Conservation (phyloP, 768 basidiomycete genomes). For the Chlorophyllum brunneum region DNA sequence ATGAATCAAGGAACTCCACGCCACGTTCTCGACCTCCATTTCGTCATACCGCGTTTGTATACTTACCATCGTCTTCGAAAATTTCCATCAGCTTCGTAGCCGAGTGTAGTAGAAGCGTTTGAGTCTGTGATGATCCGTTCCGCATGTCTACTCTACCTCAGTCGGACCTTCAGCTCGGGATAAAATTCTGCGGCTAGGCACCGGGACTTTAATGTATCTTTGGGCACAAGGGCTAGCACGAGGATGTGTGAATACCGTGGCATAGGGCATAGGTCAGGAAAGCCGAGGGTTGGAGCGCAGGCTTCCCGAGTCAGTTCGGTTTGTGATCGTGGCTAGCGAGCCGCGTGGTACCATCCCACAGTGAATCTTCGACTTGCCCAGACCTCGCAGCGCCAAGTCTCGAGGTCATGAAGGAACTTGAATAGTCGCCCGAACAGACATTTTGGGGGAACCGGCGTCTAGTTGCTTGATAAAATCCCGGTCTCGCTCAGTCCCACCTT, state of each 20-base stretch:
- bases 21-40: not conserved
- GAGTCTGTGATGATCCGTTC: conserved; percentile 5
- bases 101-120: not conserved
- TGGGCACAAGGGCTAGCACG: not conserved
- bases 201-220: not conserved
- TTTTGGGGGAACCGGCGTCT: conserved; percentile 8
- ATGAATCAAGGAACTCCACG: conserved; percentile 4
- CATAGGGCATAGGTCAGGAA: not conserved
- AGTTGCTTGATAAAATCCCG: not conserved
- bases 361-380: not conserved
- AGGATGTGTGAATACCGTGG: not conserved
- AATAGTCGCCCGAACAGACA: conserved; percentile 3
- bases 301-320: not conserved
- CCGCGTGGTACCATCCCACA: not conserved
- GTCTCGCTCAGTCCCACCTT: not conserved
- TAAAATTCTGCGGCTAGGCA: not conserved
- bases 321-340: not conserved
- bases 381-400: not conserved
- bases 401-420: not conserved
- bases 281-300: not conserved
- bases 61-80: not conserved
- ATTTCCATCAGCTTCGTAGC: conserved; percentile 3
- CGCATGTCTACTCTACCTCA: not conserved
- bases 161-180: conserved; percentile 5
- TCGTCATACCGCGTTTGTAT: not conserved